Conservation (phyloP, 179 eudicot species). For the Silene noctiflora region DNA sequence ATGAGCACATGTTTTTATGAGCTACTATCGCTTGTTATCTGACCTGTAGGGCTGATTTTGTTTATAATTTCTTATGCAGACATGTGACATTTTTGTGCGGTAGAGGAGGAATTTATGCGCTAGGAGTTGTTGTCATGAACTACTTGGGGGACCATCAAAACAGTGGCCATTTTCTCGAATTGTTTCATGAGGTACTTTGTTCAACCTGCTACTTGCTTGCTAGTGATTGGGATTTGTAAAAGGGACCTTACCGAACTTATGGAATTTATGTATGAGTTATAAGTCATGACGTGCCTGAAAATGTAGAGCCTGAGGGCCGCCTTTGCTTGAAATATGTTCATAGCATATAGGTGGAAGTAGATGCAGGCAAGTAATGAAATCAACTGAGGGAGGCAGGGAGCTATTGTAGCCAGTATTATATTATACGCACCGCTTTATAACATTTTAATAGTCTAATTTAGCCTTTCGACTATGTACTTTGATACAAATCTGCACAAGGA, state of each 20-base stretch:
- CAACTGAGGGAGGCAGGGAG: background rate
- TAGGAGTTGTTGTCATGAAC: constrained; percentile 61
- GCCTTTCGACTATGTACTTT: background rate
- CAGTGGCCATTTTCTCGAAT: constrained; percentile 38
- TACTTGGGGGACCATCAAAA: constrained; percentile 45
- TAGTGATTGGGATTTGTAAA: background rate
- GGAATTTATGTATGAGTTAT: background rate
- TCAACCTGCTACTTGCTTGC: background rate
- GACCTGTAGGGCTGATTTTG: background rate
- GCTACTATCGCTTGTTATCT: background rate
- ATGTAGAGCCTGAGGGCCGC: too few relatives aligned
- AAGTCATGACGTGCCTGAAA: too few relatives aligned
- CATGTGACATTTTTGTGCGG: constrained; percentile 69
- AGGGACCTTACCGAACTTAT: background rate
- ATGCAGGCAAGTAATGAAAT: too few relatives aligned
- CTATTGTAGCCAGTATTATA: background rate
- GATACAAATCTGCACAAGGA: background rate
- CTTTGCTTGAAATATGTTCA: too few relatives aligned
- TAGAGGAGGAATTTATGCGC: constrained; percentile 64
- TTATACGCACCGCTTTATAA: background rate
- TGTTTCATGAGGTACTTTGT: constrained; percentile 53
- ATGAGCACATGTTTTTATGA: background rate
- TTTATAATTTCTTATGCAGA: constrained; percentile 31
- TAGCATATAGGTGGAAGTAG: too few relatives aligned
- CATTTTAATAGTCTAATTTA: background rate